A percentile compares a stretch with the other conserved stretches of the same genome.
Evolutionary conservation across 2,329 filamentous ascomycete species (phyloP).

Genomic region (Monilinia polystroma): DNA sequence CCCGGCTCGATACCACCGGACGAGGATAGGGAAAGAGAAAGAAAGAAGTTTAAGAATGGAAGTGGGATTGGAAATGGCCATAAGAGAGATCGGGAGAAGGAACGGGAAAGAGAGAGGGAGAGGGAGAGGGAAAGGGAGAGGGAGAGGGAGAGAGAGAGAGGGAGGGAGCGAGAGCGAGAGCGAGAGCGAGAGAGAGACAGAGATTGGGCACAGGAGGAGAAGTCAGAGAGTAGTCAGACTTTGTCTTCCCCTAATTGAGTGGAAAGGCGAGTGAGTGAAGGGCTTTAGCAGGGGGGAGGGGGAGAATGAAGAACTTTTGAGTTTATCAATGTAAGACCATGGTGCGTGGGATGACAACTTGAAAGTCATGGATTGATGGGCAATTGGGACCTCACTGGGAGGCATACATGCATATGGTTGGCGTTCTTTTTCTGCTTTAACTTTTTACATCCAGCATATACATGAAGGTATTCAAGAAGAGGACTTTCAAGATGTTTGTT

Average conservation of each 20-base stretch:
- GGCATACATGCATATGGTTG: conserved; percentile 11
- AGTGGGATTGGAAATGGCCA: conserved; percentile 5
- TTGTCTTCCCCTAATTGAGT: conserved; percentile 20
- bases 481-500: not conserved
- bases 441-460: not conserved
- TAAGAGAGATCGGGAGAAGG: conserved; percentile 11
- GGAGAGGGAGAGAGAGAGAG: not conserved
- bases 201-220: conserved; percentile 19
- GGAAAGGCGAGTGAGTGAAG: not conserved
- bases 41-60: conserved; percentile 20
- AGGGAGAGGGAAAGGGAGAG: not conserved
- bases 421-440: conserved; percentile 1
- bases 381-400: conserved; percentile 4
- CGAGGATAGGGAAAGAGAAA: conserved; percentile 12
- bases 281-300: not conserved
- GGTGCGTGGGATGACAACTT: not conserved
- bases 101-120: conserved; percentile 1
- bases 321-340: conserved; percentile 15
- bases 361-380: conserved; percentile 8
- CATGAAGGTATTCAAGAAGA: not conserved
- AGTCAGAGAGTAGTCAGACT: conserved; percentile 23
- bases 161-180: not conserved
- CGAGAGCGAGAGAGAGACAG: conserved; percentile 6
- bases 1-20: conserved; percentile 19
- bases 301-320: conserved; percentile 5